Base-by-base conservation (phyloP, 768 basidiomycete genomes). In the Exsudoporus frostii region DNA sequence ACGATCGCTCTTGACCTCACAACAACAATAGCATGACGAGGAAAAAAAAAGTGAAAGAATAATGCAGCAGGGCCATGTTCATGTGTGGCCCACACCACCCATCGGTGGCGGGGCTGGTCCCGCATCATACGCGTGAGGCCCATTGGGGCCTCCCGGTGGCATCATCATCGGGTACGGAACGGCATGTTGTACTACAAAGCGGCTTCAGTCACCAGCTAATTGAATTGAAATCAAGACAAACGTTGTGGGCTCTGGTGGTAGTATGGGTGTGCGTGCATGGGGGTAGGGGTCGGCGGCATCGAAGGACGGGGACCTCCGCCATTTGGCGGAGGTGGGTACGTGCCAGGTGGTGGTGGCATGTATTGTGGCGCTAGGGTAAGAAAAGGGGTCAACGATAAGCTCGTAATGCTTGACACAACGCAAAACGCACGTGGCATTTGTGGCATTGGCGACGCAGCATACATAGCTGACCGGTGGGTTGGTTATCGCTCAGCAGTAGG, bases 161-260 rank as follows among this genome's bases (percentile, higher is more conserved):
- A 84, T 87, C 86, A 91, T 90, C 89, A 92, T 92, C n/a, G 81
- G 86, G 68, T 92, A 93, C 43, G 88, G 86, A 58, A 89, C 83
- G 32, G 91, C 88, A 62, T 92, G 91, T 71, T 85, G 85, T 68
- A 92, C 91, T 93, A n/a, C 0, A 49, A 64, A 59, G 51, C 52
- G 56, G 59, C 41, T 63, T 71, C 57, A 74, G 58, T 69, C 50
- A 59, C 46, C 45, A 62, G 51, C 54, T 52, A 45, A 62, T 55
- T 63, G 33, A 19, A 15, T 20, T 10, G 3, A 48, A 61, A 51
- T 71, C 43, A 14, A 44, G 30, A 66, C 79, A 42, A 78, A 93
- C 91, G 72, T 74, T 93, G 91, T 53, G 91, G 91, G 67, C 90
- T 92, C 65, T 91, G 91, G 64, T 91, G 88, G 66, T 92, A 92